Evolutionary conservation across 2,329 filamentous ascomycete species (phyloP).

Genomic region (Cyphellophora attinorum): DNA sequence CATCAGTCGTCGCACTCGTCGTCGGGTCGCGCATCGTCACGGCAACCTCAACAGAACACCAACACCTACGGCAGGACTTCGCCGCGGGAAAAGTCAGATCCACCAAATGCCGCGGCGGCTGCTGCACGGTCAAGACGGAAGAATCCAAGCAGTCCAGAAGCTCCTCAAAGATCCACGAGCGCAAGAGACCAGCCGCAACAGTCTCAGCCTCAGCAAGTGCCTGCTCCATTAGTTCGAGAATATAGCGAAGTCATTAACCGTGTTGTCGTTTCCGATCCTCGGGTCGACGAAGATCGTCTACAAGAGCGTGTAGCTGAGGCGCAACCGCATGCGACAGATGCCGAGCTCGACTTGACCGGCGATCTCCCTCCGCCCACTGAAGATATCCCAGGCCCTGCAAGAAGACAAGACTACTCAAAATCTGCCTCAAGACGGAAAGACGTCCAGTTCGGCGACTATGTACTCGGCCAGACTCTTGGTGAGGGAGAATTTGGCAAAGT

Average conservation of each 20-base stretch:
- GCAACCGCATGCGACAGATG: slow-evolving; percentile 28
- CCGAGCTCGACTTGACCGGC: slow-evolving; percentile 39
- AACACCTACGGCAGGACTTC: slow-evolving; percentile 24
- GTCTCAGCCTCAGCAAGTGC: slow-evolving; percentile 35
- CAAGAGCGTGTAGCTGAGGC: slow-evolving; percentile 59
- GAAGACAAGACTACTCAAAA: slow-evolving; percentile 50
- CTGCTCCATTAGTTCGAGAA: slow-evolving; percentile 58
- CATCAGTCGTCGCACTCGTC: slow-evolving; percentile 28
- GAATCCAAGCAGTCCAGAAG: slow-evolving; percentile 36
- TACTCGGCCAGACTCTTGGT: slow-evolving; percentile 87
- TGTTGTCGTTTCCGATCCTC: slow-evolving; percentile 65
- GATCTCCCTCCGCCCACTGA: slow-evolving; percentile 40
- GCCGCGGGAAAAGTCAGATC: slow-evolving; percentile 17
- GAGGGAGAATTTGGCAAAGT: slow-evolving; percentile 99
- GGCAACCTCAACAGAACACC: slow-evolving; percentile 27
- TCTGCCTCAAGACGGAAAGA: slow-evolving; percentile 52
- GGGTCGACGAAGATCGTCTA: slow-evolving; percentile 63
- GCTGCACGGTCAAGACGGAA: slow-evolving; percentile 37
- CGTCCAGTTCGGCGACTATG: slow-evolving; percentile 90
- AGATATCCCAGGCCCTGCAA: slow-evolving; percentile 25
- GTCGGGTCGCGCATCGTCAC: slow-evolving; percentile 28
- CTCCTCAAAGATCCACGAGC: slow-evolving; percentile 31
- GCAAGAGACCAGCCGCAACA: slow-evolving; percentile 27
- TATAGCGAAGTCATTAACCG: slow-evolving; percentile 71
- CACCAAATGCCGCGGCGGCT: slow-evolving; percentile 24